Base-by-base conservation (phyloP, 2,329 filamentous ascomycete species). In the Exophiala aquamarina region DNA sequence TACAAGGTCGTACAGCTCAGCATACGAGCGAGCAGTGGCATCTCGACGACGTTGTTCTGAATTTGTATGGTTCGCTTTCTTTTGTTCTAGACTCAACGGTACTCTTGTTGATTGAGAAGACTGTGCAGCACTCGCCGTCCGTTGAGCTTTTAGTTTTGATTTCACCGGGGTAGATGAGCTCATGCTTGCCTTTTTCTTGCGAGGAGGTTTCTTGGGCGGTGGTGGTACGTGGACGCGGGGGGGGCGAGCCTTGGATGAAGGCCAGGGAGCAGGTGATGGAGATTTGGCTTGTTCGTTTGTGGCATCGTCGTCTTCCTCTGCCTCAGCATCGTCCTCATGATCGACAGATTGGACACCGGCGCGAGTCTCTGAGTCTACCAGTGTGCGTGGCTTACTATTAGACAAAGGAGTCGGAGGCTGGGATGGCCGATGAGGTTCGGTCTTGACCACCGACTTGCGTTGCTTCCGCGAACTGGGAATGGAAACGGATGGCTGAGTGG, bases 1-100 rank as follows among this genome's bases (percentile, higher is more conserved):
- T 2, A 59, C 57, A 18, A 58, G 47, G 15, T 59, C 57, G 34
- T 55, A 59, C 18, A 59, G 29, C 44, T 57, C 52, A 8, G 57
- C 57, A 31, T 58, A 57, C 1, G 57, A 44, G 26, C 52, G 50
- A 9, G 53, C 51, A 8, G 57, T 57, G 14, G 55, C 55, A 41
- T 59, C 57, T n/a, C 57, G 46, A 14, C 57, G 50, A 17, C 57
- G 44, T 49, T 59, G 57, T 29, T 59, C 57, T 6, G 55, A 58
- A 35, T 54, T 59, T 3, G 57, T 59, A 41, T 59, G 57, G 37
- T 59, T 59, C 17, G 54, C 54, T 31, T 58, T 58, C 29, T 58
- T 59, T 41, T 59, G 55, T 23, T 57, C 57, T 10, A 50, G 20
- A 10, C 48, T 55, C 11, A 59, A 50, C 23, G 57, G 55, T 4